Base-by-base conservation (phyloP, 192 early-diverging fungal genomes). In the Linnemannia exigua region DNA sequence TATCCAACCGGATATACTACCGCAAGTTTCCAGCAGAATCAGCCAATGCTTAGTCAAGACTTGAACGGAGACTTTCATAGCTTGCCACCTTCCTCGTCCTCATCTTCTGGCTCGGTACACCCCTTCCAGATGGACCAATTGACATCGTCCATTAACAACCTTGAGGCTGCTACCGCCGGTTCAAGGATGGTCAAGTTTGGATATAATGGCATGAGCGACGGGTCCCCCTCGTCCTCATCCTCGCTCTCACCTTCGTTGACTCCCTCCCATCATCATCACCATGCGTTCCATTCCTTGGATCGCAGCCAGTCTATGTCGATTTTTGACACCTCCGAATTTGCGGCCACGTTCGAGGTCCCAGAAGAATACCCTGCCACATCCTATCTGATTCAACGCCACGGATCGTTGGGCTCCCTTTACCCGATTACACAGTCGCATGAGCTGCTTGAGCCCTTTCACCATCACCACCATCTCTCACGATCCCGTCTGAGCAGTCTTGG, bases 61-160 rank as follows among this genome's bases (percentile, higher is more conserved):
- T 74, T 48, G 1, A 50, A 37, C 31, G 50, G 46, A 28, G 28
- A 63, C 28, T 16, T 63, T 31, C 58, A 63, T 63, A 63, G 58
- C 58, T 25, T 63, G 15, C 28, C 58, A 35, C 66, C 31, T 48
- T 31, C 75, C 33, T 47, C 36, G 22, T 20, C 33, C 8, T 58
- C 31, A 46, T 19, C 74, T n/a, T 63, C 58, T 63, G 58, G 58
- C 12, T 31, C 58, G 28, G 67, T 76, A 2, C 83, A 85, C 41
- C 83, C 83, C 19, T 79, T 84, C 22, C 76, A 84, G 20, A 79
- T 85, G 77, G 77, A 85, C 61, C 72, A 79, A 61, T 44, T 85
- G 37, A 14, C 76, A 16, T 70, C 72, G 5, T 84, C 82, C 67
- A 78, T 84, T 28, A 73, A 75, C 37, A 61, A 73, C 38, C 67